Evolutionary conservation across 2,329 filamentous ascomycete genomes (phyloP).

Genomic region (Esteya vermicola): DNA sequence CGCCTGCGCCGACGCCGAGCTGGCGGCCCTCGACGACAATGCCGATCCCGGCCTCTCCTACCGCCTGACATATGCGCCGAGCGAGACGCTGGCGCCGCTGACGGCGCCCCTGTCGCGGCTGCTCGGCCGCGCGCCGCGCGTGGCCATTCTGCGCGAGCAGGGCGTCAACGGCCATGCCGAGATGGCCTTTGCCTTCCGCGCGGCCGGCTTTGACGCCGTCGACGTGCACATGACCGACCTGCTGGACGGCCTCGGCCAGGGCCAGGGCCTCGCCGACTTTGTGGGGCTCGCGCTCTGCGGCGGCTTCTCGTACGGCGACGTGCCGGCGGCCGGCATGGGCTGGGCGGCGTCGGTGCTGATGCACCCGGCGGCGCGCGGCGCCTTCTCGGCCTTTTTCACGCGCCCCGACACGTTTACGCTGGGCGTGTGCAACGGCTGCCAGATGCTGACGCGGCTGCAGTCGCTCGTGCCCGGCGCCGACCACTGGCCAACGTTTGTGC

Average conservation of each 20-base stretch:
- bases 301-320: slow-evolving; percentile 73
- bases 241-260: slow-evolving; percentile 46
- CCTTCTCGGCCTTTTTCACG: slow-evolving; percentile 77
- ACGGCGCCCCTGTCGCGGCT: slow-evolving; percentile 41
- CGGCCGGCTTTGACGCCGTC: slow-evolving; percentile 78
- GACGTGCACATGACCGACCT: slow-evolving; percentile 98
- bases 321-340: slow-evolving; percentile 85
- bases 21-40: slow-evolving; percentile 57
- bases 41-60: slow-evolving; percentile 72
- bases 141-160: slow-evolving; percentile 89
- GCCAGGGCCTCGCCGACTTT: slow-evolving; percentile 69
- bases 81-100: slow-evolving; percentile 61
- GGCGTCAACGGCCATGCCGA: slow-evolving; percentile 94
- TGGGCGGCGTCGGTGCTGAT: slow-evolving; percentile 92
- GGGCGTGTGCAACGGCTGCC: slow-evolving; percentile 94
- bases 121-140: slow-evolving; percentile 51
- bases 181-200: slow-evolving; percentile 92
- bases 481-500: slow-evolving; percentile 74
- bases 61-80: slow-evolving; percentile 66
- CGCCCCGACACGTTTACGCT: slow-evolving; percentile 82
- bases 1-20: slow-evolving; percentile 72
- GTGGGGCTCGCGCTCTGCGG: slow-evolving; percentile 87
- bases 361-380: slow-evolving; percentile 53
- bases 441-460: slow-evolving; percentile 78
- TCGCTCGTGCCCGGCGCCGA: slow-evolving; percentile 74